Evolutionary conservation across 192 early-diverging fungal genomes (phyloP), one percentile per base, ranked within the genome.

Genomic region (Radiomyces spectabilis): DNA sequence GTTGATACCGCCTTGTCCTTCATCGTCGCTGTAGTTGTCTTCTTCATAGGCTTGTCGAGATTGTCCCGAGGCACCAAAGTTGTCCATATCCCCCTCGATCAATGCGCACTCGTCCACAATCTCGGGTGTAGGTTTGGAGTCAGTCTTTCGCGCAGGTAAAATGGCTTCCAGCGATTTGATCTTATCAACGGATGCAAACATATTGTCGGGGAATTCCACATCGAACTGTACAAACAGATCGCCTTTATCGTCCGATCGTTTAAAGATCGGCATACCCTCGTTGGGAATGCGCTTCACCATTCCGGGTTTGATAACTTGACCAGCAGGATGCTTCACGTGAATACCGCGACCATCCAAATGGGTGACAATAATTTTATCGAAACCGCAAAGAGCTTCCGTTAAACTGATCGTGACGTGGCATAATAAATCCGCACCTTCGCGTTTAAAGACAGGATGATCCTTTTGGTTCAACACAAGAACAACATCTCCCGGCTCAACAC

Each of bases 231-330:
- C 66, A 67, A 86, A 94, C 12, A 99, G 77, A 65, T 93, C 87
- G 33, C 96, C 96, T 59, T 87, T 82, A 56, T 86, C 84, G 47
- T 72, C 71, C 7, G 84, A 70, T 3, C 83, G 73, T 58, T 82
- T 82, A 53, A 69, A 83, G 12, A 65, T 75, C 18, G 95, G 94
- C 97, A 99, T 99, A 43, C 97, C 97, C 71, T 99, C 92, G 49
- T 81, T 74, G 30, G 47, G 55, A 54, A 98, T 87, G 57, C 82
- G 78, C 72, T 93, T 88, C n/a, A 90, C 71, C 18, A 91, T 82
- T 29, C 88, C 91, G 18, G 95, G 94, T 57, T 82, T 83, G 51
- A 99, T 87, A 19, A 89, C 85, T 40, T 83, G 77, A 12, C 93
- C 93, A 12, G 89, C 79, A 21, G 85, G 76, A 50, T 95, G 90